Evolutionary conservation across 371 early-diverging fungal genomes (phyloP), one percentile per base, ranked within the genome.

Genomic region (Mortierella sp.): DNA sequence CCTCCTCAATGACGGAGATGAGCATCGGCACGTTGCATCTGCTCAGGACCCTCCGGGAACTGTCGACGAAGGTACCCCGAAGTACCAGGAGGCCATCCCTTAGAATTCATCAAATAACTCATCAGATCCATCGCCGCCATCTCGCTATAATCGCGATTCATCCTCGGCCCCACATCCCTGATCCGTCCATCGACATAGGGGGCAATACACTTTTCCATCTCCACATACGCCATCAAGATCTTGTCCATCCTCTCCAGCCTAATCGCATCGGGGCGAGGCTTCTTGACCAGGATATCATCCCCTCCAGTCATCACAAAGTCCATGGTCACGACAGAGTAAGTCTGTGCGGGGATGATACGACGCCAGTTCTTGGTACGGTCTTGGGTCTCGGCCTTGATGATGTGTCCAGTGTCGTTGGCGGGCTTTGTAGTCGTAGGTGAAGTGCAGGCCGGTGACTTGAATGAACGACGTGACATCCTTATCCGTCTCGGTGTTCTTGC

Each of bases 271-370:
- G 64, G 26, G 28, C 75, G 55, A 24, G 64, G 51, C 54, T 34
- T 50, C 72, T 71, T 67, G 59, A 69, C 50, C 14, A 77, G 72
- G 69, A 93, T 85, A 51, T 88, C 89, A 81, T 94, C 94, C 48
- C 92, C 93, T 13, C 92, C 93, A 9, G 78, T 86, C 51, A 89
- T 77, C 51, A 90, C 67, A 84, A 89, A 93, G 64, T 92, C 92
- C 6, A 83, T 69, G 0, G 93, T 91, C 13, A 88, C 78, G 11
- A 89, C 75, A 14, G 72, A 82, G 84, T 92, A 94, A 11, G 79
- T 87, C 31, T 81, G 83, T 3, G 46, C 1, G 0, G 72, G 54
- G 2, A 43, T 50, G 37, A 77, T 71, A 16, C 31, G 53, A 24
- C 50, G 61, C 74, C 78, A 75, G 43, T 73, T 75, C 64, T 67